Conservation (phyloP, 345 rosid genomes). For the Viola odorata region DNA sequence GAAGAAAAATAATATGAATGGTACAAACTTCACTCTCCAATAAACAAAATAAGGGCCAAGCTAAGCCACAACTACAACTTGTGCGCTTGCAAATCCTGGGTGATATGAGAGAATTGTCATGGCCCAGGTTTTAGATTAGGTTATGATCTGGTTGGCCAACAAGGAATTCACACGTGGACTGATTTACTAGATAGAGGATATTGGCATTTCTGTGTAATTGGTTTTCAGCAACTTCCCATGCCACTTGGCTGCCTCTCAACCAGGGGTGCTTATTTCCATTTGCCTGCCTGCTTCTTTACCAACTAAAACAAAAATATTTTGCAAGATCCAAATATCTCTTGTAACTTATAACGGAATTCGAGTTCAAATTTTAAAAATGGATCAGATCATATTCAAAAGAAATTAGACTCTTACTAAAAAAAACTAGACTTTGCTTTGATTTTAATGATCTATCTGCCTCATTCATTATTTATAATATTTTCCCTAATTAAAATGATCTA, state of each 20-base stretch:
- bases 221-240: background rate
- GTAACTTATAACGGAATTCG: no score
- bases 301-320: no score
- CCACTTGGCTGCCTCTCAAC: slow-evolving; percentile 32
- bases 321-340: no score
- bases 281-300: background rate
- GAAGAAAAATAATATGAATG: background rate
- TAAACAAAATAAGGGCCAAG: slow-evolving; percentile 12
- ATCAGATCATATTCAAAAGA: no score
- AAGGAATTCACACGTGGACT: slow-evolving; percentile 48
- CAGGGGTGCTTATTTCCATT: slow-evolving; percentile 7
- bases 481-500: no score
- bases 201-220: background rate
- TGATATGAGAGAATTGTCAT: slow-evolving; percentile 14
- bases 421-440: no score
- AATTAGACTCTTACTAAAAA: no score
- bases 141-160: slow-evolving; percentile 65
- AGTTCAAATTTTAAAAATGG: no score
- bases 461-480: no score
- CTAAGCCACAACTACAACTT: slow-evolving; percentile 20
- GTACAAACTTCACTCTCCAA: no score
- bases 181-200: slow-evolving; percentile 46
- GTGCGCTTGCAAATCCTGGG: slow-evolving; percentile 23
- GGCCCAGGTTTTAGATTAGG: slow-evolving; percentile 45
- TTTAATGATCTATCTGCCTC: no score